Evolutionary conservation across 2,329 filamentous ascomycete species (phyloP).

Genomic region (Shiraia sp.): DNA sequence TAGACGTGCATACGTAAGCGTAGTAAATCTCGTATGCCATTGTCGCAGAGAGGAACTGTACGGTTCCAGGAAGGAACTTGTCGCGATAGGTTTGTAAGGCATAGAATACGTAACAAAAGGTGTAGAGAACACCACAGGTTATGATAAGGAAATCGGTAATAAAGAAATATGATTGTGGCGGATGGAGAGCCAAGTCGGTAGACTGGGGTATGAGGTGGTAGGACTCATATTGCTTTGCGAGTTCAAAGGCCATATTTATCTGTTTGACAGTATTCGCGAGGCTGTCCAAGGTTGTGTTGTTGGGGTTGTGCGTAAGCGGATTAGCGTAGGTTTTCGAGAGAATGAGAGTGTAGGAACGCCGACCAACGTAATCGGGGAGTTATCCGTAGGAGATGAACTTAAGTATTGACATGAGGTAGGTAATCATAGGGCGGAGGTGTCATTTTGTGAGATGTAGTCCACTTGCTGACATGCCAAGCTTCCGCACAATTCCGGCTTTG

Average conservation of each 20-base stretch:
- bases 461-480: conserved; percentile 22
- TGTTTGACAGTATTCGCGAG: neutral
- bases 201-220: conserved; percentile 58
- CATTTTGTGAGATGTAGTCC: conserved; percentile 3
- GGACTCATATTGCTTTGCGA: conserved; percentile 40
- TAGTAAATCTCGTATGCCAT: conserved; percentile 50
- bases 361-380: neutral
- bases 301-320: neutral
- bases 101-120: conserved; percentile 49
- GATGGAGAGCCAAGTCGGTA: conserved; percentile 48
- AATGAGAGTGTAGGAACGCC: neutral
- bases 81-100: conserved; percentile 43
- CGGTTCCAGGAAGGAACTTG: conserved; percentile 38
- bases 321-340: neutral
- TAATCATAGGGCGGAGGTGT: conserved; percentile 7
- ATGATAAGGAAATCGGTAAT: conserved; percentile 49
- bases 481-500: conserved; percentile 23
- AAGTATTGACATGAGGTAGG: neutral
- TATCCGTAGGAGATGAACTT: neutral
- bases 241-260: conserved; percentile 35
- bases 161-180: conserved; percentile 47
- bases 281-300: neutral
- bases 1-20: conserved; percentile 41
- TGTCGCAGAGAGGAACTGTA: conserved; percentile 32
- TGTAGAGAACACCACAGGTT: conserved; percentile 46